These are phyloP conservation scores for Neonectria coccinea DNA, from an alignment of 2,329 filamentous ascomycete species.

Conservation along the genomic window DNA sequence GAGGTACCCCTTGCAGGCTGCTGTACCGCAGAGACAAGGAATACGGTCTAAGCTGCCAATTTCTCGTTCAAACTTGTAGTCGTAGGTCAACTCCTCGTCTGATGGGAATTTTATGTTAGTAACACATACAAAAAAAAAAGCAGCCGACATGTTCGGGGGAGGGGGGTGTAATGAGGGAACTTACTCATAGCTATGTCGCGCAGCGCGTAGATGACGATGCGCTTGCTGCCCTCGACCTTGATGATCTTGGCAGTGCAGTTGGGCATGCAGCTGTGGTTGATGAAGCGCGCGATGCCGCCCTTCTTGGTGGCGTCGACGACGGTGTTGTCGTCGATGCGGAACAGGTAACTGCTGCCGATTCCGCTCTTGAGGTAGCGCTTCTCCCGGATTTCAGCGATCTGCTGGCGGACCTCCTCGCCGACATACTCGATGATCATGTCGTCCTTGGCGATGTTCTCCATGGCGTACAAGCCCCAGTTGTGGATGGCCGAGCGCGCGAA, in stretches of 20 bases:
- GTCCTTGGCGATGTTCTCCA: conserved; percentile 96
- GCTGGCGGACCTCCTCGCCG: conserved; percentile 95
- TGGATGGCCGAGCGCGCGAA: conserved; percentile 98
- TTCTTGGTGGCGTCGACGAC: conserved; percentile 99
- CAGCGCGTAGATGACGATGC: conserved; percentile 98
- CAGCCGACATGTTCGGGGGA: neutral
- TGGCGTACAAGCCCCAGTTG: conserved; percentile 97
- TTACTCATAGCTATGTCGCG: conserved; percentile 94
- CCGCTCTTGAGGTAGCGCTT: conserved; percentile 93
- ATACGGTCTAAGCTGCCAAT: conserved; percentile 95
- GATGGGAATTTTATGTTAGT: conserved; percentile 46
- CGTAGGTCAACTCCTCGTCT: conserved; percentile 99
- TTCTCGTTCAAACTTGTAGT: conserved; percentile 99
- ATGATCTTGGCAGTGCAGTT: conserved; percentile 99
- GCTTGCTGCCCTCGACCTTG: conserved; percentile 96
- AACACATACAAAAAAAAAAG: neutral
- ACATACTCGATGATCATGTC: conserved; percentile 99
- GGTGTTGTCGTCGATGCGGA: conserved; percentile 97
- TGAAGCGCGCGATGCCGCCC: conserved; percentile 97
- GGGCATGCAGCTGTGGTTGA: conserved; percentile 98
- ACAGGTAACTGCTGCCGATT: conserved; percentile 96
- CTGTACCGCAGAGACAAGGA: conserved; percentile 94
- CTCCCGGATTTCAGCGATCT: conserved; percentile 96
- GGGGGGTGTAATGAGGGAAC: conserved; percentile 52
- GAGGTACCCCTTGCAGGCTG: conserved; percentile 98